phyloP scores from a whole-genome alignment of 371 early-diverging fungal species.

The Paraphysoderma sedebokerense region DNA sequence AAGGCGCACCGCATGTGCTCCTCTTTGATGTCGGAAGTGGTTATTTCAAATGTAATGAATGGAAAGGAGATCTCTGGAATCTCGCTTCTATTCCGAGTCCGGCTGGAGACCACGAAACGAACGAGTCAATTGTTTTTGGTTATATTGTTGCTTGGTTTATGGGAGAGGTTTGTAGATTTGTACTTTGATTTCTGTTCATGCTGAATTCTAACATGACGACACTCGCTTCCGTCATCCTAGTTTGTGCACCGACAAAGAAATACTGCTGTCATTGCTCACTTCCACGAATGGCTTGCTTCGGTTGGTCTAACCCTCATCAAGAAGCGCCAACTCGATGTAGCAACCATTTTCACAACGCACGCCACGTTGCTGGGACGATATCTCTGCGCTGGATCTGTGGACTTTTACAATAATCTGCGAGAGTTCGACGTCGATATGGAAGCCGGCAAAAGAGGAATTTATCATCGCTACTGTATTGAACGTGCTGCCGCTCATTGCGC shows the following conservation, averaged over 20 bases:
- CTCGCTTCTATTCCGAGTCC: slow-evolving; percentile 84
- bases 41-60: slow-evolving; percentile 68
- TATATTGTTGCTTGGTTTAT: slow-evolving; percentile 87
- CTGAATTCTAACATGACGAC: not conserved
- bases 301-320: slow-evolving; percentile 75
- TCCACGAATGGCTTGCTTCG: slow-evolving; percentile 94
- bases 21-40: slow-evolving; percentile 62
- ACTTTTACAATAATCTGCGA: slow-evolving; percentile 86
- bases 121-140: slow-evolving; percentile 88
- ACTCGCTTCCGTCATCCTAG: slow-evolving; percentile 22
- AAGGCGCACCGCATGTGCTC: slow-evolving; percentile 82
- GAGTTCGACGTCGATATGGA: slow-evolving; percentile 87
- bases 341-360: slow-evolving; percentile 92
- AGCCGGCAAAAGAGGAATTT: slow-evolving; percentile 91
- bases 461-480: slow-evolving; percentile 92
- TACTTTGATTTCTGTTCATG: slow-evolving; percentile 3
- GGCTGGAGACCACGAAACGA: slow-evolving; percentile 73
- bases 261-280: slow-evolving; percentile 78
- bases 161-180: slow-evolving; percentile 48
- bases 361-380: slow-evolving; percentile 91
- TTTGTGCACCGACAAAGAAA: slow-evolving; percentile 29
- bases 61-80: slow-evolving; percentile 90
- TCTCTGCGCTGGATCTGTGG: slow-evolving; percentile 85
- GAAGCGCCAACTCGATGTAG: slow-evolving; percentile 67
- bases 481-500: slow-evolving; percentile 90